Evolutionary conservation across 108 stramenopile genomes (phyloP).

Genomic region (Nannochloropsis salina): DNA sequence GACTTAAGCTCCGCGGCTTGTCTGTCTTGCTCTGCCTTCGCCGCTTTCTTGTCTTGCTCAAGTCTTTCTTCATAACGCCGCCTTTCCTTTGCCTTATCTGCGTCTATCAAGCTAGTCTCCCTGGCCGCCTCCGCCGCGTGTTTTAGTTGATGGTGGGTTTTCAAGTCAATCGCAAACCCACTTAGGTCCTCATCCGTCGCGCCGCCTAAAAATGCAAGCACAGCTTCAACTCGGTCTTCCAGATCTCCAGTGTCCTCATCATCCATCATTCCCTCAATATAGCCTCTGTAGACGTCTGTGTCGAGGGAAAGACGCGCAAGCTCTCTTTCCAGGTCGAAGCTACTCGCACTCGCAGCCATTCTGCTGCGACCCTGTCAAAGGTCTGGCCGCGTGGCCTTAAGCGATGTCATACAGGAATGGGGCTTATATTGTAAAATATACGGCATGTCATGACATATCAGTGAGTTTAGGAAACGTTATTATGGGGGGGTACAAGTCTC

Average conservation of each 20-base stretch:
- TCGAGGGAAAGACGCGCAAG: conserved; percentile 10
- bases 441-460: no score
- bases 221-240: neutral
- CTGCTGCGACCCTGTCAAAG: no score
- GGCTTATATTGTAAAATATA: no score
- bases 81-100: conserved; percentile 19
- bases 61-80: conserved; percentile 16
- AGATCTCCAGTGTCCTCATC: neutral
- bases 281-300: neutral
- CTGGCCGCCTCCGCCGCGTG: neutral
- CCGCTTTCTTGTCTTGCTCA: neutral
- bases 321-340: neutral
- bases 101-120: neutral
- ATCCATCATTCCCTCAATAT: conserved; percentile 3
- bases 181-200: neutral
- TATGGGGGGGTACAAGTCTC: no score
- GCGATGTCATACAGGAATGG: no score
- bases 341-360: neutral
- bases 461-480: no score
- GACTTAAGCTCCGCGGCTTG: neutral
- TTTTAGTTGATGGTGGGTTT: neutral
- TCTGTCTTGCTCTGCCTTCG: neutral
- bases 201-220: neutral
- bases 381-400: no score
- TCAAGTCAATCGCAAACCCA: neutral